Conservation (phyloP, 257 asterid species). For the Eustoma russellianum region DNA sequence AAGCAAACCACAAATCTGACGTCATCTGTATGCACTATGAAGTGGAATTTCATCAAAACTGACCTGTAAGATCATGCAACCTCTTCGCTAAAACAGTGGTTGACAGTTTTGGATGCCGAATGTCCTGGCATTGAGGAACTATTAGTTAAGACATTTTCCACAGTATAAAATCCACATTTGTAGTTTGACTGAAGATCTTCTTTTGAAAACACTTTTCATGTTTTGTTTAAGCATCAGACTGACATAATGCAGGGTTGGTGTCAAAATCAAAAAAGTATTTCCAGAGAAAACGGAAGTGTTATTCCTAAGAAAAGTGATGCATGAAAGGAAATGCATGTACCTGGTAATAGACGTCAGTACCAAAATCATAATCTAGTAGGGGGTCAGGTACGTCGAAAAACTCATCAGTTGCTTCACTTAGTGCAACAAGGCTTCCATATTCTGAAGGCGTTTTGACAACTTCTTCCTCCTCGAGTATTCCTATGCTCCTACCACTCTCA, state of each 20-base stretch:
- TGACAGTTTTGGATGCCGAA: constrained; percentile 72
- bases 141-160: too few species aligned
- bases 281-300: too few species aligned
- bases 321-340: constrained; percentile 17
- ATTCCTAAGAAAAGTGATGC: too few species aligned
- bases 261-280: too few species aligned
- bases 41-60: constrained; percentile 8
- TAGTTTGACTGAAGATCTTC: too few species aligned
- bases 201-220: too few species aligned
- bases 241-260: too few species aligned
- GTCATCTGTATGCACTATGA: too few species aligned
- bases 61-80: constrained; percentile 93
- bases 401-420: constrained; percentile 82
- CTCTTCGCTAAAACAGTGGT: constrained; percentile 90
- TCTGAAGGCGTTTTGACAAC: constrained; percentile 57
- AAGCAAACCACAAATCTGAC: constrained; percentile 1
- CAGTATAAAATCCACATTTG: too few species aligned
- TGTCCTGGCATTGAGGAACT: constrained; percentile 41
- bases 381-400: constrained; percentile 94
- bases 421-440: constrained; percentile 65
- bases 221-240: too few species aligned
- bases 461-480: constrained; percentile 27
- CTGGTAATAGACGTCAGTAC: constrained; percentile 58
- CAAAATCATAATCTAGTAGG: constrained; percentile 56
- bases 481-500: constrained; percentile 38